A percentile compares a stretch with the other conserved stretches of the same genome.
phyloP scores from a whole-genome alignment of 306 rosid species.

The Herpetospermum pedunculosum region DNA sequence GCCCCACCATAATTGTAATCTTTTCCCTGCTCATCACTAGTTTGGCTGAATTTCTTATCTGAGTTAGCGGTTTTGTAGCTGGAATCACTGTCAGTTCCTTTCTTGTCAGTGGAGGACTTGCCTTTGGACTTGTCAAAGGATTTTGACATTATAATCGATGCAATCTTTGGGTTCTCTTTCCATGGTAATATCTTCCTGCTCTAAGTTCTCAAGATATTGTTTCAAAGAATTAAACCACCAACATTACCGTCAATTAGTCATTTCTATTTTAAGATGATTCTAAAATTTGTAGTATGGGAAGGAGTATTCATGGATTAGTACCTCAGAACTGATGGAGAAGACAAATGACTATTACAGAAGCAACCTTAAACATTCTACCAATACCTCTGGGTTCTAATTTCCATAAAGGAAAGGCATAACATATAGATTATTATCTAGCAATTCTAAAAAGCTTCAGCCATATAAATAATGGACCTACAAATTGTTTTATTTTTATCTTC shows the following conservation, averaged over 20 bases:
- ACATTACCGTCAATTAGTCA: background rate
- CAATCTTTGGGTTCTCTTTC: conserved; percentile 93
- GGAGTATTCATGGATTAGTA: background rate
- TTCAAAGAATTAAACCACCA: background rate
- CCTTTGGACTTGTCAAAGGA: conserved; percentile 53
- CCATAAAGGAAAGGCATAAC: background rate
- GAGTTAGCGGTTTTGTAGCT: conserved; percentile 46
- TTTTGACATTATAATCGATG: conserved; percentile 66
- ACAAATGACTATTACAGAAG: background rate
- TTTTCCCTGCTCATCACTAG: background rate
- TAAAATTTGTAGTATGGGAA: background rate
- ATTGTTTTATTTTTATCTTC: background rate
- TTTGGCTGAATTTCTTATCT: conserved; percentile 18
- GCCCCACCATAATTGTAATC: background rate
- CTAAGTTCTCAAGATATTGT: background rate
- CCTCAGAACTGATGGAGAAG: background rate
- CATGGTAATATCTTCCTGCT: conserved; percentile 43
- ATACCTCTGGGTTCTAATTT: background rate
- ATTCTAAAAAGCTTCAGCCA: background rate
- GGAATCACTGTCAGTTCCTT: conserved; percentile 74
- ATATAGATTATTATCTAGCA: background rate
- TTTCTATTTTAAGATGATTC: background rate
- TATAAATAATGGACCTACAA: background rate
- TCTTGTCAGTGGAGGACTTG: conserved; percentile 70
- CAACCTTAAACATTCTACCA: background rate